phyloP scores from a whole-genome alignment of 2,329 filamentous ascomycete species.

The Talaromyces sp. region DNA sequence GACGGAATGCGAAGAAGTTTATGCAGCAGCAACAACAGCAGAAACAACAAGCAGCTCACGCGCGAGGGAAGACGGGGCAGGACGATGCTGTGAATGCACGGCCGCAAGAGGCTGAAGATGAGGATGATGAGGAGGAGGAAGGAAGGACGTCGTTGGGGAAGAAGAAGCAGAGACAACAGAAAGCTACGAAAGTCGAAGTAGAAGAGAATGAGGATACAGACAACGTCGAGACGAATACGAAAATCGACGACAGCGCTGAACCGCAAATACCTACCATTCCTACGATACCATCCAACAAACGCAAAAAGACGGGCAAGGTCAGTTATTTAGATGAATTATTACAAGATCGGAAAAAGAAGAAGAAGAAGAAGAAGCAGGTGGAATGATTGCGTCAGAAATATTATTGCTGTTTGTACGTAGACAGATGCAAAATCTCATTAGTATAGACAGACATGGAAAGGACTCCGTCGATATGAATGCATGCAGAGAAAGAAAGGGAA shows the following conservation, averaged over 20 bases:
- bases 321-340: constrained; percentile 57
- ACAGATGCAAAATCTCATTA: background rate
- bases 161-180: constrained; percentile 10
- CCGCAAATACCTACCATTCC: background rate
- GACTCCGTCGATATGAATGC: constrained; percentile 4
- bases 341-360: constrained; percentile 43
- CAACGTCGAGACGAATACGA: background rate
- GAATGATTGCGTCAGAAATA: background rate
- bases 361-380: constrained; percentile 44
- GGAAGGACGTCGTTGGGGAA: constrained; percentile 38
- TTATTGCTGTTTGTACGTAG: background rate
- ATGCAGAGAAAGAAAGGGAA: background rate
- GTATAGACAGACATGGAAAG: background rate
- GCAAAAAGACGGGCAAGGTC: constrained; percentile 22
- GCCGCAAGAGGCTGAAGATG: constrained; percentile 19
- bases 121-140: constrained; percentile 41
- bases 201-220: background rate
- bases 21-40: constrained; percentile 45
- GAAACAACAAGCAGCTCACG: constrained; percentile 14
- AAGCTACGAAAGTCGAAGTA: background rate
- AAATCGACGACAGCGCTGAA: background rate
- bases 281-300: constrained; percentile 9
- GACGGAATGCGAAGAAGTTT: constrained; percentile 40
- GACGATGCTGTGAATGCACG: background rate
- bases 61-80: background rate